Conservation (phyloP, 352 stramenopile genomes). For the Globisporangium apiculatum region DNA sequence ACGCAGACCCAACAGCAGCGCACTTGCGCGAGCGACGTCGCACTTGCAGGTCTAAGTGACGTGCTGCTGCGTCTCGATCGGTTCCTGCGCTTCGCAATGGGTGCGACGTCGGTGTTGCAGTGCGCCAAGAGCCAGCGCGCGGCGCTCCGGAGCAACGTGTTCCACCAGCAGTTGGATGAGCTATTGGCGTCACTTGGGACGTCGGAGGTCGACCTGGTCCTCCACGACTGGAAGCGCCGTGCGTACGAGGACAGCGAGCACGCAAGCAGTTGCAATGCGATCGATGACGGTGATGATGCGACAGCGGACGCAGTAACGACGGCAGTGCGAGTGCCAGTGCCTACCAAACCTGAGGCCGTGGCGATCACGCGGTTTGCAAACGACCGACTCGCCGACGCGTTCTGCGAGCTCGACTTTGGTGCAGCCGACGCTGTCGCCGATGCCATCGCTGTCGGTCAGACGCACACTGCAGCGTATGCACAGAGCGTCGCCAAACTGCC, state of each 20-base stretch:
- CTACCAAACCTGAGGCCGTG: not conserved
- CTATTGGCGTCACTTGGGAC: not conserved
- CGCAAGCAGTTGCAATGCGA: too few species aligned
- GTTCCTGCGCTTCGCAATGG: not conserved
- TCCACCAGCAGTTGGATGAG: not conserved
- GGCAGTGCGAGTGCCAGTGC: too few species aligned
- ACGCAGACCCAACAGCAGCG: not conserved
- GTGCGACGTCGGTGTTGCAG: not conserved
- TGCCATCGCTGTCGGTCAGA: not conserved
- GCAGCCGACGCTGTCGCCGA: not conserved
- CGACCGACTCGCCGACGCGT: not conserved
- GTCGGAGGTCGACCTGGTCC: not conserved
- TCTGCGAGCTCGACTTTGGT: not conserved
- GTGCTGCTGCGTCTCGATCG: not conserved
- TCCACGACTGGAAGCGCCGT: conserved; percentile 9
- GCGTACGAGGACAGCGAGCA: too few species aligned
- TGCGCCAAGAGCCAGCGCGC: not conserved
- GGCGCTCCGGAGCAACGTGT: not conserved
- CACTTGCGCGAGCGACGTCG: not conserved
- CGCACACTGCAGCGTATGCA: not conserved
- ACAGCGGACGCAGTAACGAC: too few species aligned
- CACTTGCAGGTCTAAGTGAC: not conserved
- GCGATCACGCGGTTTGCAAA: not conserved
- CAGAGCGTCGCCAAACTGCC: not conserved
- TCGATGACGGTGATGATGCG: too few species aligned